Conservation (phyloP, 495 filamentous ascomycete genomes). For the Pyronema omphalodes region DNA sequence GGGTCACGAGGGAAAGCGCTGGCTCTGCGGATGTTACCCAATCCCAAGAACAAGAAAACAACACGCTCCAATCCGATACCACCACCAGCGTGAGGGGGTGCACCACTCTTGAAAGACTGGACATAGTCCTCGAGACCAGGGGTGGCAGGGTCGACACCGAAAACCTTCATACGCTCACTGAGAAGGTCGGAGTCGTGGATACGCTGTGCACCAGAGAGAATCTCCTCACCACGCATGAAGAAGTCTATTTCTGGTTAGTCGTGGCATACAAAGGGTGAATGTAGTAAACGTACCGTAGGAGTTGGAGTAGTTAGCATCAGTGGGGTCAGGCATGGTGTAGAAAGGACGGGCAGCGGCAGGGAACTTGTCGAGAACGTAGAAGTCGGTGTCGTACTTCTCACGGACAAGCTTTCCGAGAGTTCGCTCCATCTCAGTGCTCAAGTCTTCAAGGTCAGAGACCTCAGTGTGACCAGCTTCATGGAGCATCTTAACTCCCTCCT, state of each 20-base stretch:
- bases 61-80: constrained; percentile 81
- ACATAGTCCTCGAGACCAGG: constrained; percentile 71
- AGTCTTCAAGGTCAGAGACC: constrained; percentile 51
- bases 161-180: constrained; percentile 54
- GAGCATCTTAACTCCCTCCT: constrained; percentile 59
- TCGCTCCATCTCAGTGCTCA: constrained; percentile 75
- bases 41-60: constrained; percentile 60
- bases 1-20: constrained; percentile 75
- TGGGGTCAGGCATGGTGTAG: constrained; percentile 79
- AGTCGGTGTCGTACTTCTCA: constrained; percentile 74
- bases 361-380: constrained; percentile 91
- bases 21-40: constrained; percentile 77
- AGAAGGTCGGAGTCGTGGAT: constrained; percentile 63
- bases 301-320: constrained; percentile 57
- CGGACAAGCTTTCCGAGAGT: constrained; percentile 64
- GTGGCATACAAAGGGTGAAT: not conserved
- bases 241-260: constrained; percentile 37
- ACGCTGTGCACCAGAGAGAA: constrained; percentile 79
- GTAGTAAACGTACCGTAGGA: constrained; percentile 38
- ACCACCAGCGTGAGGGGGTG: constrained; percentile 76
- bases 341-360: constrained; percentile 68
- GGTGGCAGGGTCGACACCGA: constrained; percentile 50
- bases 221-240: constrained; percentile 86
- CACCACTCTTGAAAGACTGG: constrained; percentile 70
- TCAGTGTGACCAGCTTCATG: constrained; percentile 64